A percentile compares a stretch with the other conserved stretches of the same genome.
Conservation (phyloP, 139 green algal species). For the Astrephomene gubernaculifera region DNA sequence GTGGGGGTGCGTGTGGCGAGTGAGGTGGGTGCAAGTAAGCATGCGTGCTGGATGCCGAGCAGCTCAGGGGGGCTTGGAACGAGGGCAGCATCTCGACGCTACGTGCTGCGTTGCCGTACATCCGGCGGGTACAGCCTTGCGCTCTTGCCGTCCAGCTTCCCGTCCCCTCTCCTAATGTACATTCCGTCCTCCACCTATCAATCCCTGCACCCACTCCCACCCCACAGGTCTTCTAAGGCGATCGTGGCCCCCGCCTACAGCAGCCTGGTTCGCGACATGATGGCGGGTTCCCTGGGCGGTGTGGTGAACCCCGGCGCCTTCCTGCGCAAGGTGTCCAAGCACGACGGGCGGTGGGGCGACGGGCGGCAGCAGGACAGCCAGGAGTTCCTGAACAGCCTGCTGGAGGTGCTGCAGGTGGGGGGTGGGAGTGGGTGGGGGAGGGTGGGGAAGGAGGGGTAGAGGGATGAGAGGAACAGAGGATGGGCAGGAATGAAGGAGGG, state of each 20-base stretch:
- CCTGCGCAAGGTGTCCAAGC: constrained; percentile 57
- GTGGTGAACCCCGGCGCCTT: constrained; percentile 49
- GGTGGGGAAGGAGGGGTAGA: background rate
- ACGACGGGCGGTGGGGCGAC: constrained; percentile 67
- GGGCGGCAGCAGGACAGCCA: constrained; percentile 79
- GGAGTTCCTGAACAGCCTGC: constrained; percentile 73
- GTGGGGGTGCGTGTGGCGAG: too few relatives aligned
- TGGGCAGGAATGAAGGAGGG: background rate
- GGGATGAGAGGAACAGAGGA: background rate
- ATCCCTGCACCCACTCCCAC: background rate
- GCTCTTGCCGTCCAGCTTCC: too few relatives aligned
- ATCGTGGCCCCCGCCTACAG: constrained; percentile 58
- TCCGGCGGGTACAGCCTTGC: too few relatives aligned
- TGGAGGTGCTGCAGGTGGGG: constrained; percentile 66
- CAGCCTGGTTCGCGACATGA: constrained; percentile 58
- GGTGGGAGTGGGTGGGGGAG: background rate
- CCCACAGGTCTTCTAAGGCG: constrained; percentile 45
- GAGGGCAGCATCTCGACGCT: too few relatives aligned
- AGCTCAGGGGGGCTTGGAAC: too few relatives aligned
- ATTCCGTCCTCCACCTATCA: too few relatives aligned
- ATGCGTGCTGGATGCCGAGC: too few relatives aligned
- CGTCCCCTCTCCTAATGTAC: too few relatives aligned
- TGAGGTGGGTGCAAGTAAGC: too few relatives aligned
- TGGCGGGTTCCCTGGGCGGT: constrained; percentile 22
- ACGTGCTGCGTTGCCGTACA: too few relatives aligned